Evolutionary conservation across 2,329 filamentous ascomycete species (phyloP), one percentile per base, ranked within the genome.

Genomic region (Arachnopeziza araneosa): DNA sequence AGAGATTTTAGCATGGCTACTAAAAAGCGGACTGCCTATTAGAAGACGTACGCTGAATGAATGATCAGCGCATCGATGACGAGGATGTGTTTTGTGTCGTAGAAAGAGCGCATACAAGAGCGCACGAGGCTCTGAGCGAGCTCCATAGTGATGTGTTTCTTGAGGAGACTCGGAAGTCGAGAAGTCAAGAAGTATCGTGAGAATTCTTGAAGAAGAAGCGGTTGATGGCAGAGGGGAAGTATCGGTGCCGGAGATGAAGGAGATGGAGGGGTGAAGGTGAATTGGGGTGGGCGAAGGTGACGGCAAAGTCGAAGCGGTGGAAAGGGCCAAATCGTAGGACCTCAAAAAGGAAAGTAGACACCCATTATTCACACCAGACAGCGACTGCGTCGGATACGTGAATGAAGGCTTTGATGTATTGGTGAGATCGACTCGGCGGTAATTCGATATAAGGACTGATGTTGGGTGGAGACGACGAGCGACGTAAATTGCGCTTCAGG

Each of bases 101-200:
- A 96, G 78, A 96, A 96, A 59, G 90, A 87, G 72, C 92, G 89
- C 70, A 87, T 88, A 49, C 92, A 90, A 57, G 88, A 95, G 75
- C 93, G 90, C 70, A 98, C 86, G 66, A 98, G 86, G 50, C 88
- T 87, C 73, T 92, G 85, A 58, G 86, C 85, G 66, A 87, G 80
- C 74, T 89, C 84, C 79, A 88, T 85, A 61, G 71, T 76, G 44
- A 49, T 26, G 12, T 24, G 24, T 21, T 21, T 12, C 26, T 22
- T 23, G 50, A 9, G 17, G 9, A n/a, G n/a, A 22, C 2, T 44
- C 36, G 32, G 24, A 26, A 44, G 24, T 60, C 32, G 54, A 51
- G 23, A 0, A 14, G 50, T 52, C 12, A 19, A 30, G 44, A 56
- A 51, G 36, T 6, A 22, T 23, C 3, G 50, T 9, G n/a, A 22